Evolutionary conservation across 768 basidiomycete species (phyloP).

Genomic region (Leucocoprinus leucothites): DNA sequence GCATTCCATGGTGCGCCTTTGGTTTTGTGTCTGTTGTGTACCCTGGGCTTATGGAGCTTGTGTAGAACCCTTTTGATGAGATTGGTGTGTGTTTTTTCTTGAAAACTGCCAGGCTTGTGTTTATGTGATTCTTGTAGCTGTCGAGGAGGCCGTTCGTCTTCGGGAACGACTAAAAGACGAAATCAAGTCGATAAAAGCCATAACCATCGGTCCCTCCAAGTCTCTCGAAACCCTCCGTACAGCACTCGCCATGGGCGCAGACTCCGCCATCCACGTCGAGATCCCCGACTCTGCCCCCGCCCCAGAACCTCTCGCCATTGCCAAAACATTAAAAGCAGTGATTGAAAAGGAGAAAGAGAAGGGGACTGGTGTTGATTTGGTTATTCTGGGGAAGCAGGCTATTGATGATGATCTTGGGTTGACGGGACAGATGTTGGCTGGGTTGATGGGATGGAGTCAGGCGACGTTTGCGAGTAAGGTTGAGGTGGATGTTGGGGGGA

Average conservation of each 20-base stretch:
- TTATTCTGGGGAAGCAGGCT: constrained; percentile 97
- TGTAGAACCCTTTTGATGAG: constrained; percentile 96
- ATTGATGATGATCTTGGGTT: constrained; percentile 96
- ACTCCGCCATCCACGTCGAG: constrained; percentile 89
- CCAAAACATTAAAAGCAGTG: constrained; percentile 76
- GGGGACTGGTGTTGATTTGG: constrained; percentile 66
- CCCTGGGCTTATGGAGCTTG: background rate
- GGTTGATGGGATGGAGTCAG: constrained; percentile 87
- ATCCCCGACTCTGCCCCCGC: constrained; percentile 66
- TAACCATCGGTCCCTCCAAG: constrained; percentile 94
- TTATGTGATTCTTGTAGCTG: constrained; percentile 48
- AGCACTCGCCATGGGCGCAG: constrained; percentile 97
- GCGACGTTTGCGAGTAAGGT: constrained; percentile 94
- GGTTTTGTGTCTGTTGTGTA: background rate
- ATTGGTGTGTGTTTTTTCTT: constrained; percentile 58
- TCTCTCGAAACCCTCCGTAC: constrained; percentile 88
- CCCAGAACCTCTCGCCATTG: constrained; percentile 90
- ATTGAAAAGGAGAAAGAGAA: constrained; percentile 55
- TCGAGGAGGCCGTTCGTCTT: constrained; percentile 96
- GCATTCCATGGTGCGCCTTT: constrained; percentile 86
- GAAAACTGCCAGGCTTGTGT: background rate
- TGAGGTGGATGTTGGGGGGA: constrained; percentile 60
- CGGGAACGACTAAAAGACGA: constrained; percentile 76
- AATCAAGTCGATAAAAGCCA: constrained; percentile 84
- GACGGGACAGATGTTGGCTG: constrained; percentile 97